These are phyloP conservation scores for bread wheat (Triticum aestivum) DNA, from an alignment of 176 grass and related monocot genomes.

Conservation along the genomic window DNA sequence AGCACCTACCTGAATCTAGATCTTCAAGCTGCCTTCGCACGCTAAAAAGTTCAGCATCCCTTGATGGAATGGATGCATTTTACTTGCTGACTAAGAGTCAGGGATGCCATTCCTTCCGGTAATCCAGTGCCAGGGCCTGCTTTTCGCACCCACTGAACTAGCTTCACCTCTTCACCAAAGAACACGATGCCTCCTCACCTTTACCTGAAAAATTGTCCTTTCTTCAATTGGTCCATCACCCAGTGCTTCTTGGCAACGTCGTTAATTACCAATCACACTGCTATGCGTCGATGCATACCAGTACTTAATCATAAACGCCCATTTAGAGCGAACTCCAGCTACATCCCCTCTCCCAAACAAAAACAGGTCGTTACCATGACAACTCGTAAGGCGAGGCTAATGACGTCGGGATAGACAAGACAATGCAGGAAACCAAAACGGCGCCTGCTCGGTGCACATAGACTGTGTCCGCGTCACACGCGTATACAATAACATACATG, in stretches of 20 bases:
- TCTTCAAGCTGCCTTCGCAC: too few species aligned
- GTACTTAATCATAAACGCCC: not conserved
- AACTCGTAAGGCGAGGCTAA: not conserved
- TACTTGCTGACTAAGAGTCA: slow-evolving; percentile 39
- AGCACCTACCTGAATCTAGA: not conserved
- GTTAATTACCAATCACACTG: not conserved
- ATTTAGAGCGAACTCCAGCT: not conserved
- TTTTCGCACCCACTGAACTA: slow-evolving; percentile 10
- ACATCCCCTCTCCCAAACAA: not conserved
- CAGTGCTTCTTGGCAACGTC: not conserved
- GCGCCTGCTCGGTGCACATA: too few species aligned
- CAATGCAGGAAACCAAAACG: too few species aligned
- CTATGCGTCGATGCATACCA: not conserved
- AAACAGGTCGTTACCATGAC: not conserved
- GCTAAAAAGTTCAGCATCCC: too few species aligned
- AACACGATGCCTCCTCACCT: slow-evolving; percentile 32
- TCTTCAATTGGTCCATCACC: not conserved
- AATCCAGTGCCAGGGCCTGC: not conserved
- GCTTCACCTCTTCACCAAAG: slow-evolving; percentile 16
- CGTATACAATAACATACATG: too few species aligned
- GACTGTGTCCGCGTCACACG: too few species aligned
- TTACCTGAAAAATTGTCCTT: slow-evolving; percentile 1
- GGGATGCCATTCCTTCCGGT: slow-evolving; percentile 11
- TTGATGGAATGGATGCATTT: not conserved
- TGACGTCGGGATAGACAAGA: not conserved